Conservation (phyloP, 2,329 filamentous ascomycete genomes). For the Aspergillus fischeri region DNA sequence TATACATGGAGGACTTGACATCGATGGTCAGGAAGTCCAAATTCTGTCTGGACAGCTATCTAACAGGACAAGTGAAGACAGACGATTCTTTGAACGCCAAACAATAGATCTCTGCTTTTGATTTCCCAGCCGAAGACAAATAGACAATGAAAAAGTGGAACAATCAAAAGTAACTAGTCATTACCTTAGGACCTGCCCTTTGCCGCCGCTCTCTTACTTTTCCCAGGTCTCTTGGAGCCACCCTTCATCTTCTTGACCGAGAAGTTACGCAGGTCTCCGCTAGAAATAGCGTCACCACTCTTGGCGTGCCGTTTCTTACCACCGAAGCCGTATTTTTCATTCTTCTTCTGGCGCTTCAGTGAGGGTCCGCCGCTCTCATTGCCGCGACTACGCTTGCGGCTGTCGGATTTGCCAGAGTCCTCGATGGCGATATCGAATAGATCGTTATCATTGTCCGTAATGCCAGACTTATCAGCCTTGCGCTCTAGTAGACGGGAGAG, state of each 20-base stretch:
- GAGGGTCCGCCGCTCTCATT: slow-evolving; percentile 40
- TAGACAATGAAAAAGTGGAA: background rate
- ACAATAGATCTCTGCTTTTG: background rate
- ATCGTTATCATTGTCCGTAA: slow-evolving; percentile 67
- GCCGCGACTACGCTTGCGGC: slow-evolving; percentile 41
- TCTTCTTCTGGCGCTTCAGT: slow-evolving; percentile 83
- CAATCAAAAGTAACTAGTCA: background rate
- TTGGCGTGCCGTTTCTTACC: slow-evolving; percentile 92
- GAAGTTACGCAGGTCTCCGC: slow-evolving; percentile 75
- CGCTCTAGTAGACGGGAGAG: slow-evolving; percentile 61
- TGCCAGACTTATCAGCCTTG: slow-evolving; percentile 60
- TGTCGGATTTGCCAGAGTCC: slow-evolving; percentile 56
- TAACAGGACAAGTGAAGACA: background rate
- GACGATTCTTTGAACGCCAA: background rate
- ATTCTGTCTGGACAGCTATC: background rate
- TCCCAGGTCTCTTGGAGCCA: slow-evolving; percentile 47
- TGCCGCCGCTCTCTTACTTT: slow-evolving; percentile 43
- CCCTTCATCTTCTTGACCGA: slow-evolving; percentile 81
- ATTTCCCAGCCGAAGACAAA: background rate
- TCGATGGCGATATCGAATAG: slow-evolving; percentile 90
- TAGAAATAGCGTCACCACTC: slow-evolving; percentile 82
- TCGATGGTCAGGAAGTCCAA: background rate
- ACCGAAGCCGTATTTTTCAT: slow-evolving; percentile 90
- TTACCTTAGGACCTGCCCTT: slow-evolving; percentile 24
- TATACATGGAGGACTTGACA: background rate